These are phyloP conservation scores for Hirschioporus abietinus DNA, from an alignment of 768 basidiomycete species.

Conservation along the genomic window DNA sequence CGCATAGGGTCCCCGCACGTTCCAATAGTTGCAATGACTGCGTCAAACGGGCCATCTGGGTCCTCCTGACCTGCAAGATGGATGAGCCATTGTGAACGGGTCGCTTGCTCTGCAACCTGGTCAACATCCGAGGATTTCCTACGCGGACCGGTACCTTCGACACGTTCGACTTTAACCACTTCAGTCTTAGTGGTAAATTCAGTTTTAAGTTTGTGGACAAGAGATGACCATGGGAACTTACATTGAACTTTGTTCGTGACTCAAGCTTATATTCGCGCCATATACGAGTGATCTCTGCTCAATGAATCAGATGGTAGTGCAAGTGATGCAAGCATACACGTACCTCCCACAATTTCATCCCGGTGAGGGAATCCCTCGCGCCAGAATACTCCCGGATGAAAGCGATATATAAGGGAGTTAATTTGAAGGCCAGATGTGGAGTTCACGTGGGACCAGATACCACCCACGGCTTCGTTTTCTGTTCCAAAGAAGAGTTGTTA, in stretches of 20 bases:
- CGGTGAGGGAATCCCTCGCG: slow-evolving; percentile 36
- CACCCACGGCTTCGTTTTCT: slow-evolving; percentile 33
- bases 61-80: slow-evolving; percentile 30
- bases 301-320: background rate
- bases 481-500: background rate
- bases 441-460: slow-evolving; percentile 49
- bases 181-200: background rate
- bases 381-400: slow-evolving; percentile 44
- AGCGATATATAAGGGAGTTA: slow-evolving; percentile 46
- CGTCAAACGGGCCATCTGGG: slow-evolving; percentile 42
- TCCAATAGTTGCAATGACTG: slow-evolving; percentile 43
- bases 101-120: background rate
- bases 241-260: slow-evolving; percentile 38
- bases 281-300: slow-evolving; percentile 32
- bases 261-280: slow-evolving; percentile 49
- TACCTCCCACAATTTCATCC: slow-evolving; percentile 46
- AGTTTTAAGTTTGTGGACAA: background rate
- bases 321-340: background rate
- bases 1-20: slow-evolving; percentile 45
- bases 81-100: slow-evolving; percentile 31
- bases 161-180: background rate
- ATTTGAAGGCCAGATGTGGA: slow-evolving; percentile 46
- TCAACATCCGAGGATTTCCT: background rate
- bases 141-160: background rate
- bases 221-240: slow-evolving; percentile 12